These are phyloP conservation scores for Fraxinus baroniana DNA, from an alignment of 305 asterid genomes.

Conservation along the genomic window DNA sequence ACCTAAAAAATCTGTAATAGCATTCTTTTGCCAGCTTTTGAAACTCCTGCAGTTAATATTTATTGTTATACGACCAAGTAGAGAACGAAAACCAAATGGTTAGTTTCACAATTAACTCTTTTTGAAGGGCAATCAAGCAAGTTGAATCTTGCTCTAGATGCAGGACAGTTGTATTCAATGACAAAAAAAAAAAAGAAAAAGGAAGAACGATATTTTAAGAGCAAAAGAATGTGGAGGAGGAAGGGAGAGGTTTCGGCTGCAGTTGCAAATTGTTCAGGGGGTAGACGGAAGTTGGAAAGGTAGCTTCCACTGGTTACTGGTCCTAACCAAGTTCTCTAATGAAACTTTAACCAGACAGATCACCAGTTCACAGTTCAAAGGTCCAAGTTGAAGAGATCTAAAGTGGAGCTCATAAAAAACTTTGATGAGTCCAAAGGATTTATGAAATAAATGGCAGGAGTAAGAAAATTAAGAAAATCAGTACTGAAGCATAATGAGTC, in stretches of 20 bases:
- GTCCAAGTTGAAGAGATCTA: background rate
- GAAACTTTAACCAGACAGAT: background rate
- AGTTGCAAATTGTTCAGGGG: background rate
- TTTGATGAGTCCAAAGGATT: background rate
- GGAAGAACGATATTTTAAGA: background rate
- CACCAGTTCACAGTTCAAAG: background rate
- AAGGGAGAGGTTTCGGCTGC: background rate
- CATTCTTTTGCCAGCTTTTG: conserved; percentile 93
- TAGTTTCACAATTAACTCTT: background rate
- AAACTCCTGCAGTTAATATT: conserved; percentile 69
- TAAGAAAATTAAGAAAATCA: background rate
- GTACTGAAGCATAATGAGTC: background rate
- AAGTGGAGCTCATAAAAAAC: background rate
- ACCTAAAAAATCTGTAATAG: conserved; percentile 54
- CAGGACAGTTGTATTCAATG: background rate
- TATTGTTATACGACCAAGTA: background rate
- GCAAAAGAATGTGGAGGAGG: background rate
- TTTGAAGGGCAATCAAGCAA: background rate
- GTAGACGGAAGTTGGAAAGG: background rate
- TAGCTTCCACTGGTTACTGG: background rate
- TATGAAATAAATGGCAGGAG: background rate
- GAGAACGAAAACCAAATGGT: background rate
- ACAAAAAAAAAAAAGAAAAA: no score
- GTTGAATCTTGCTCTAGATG: background rate
- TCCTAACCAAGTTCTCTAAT: background rate